These are phyloP conservation scores for Salmacisia buchloeana DNA, from an alignment of 1,284 basidiomycete species.

Conservation along the genomic window DNA sequence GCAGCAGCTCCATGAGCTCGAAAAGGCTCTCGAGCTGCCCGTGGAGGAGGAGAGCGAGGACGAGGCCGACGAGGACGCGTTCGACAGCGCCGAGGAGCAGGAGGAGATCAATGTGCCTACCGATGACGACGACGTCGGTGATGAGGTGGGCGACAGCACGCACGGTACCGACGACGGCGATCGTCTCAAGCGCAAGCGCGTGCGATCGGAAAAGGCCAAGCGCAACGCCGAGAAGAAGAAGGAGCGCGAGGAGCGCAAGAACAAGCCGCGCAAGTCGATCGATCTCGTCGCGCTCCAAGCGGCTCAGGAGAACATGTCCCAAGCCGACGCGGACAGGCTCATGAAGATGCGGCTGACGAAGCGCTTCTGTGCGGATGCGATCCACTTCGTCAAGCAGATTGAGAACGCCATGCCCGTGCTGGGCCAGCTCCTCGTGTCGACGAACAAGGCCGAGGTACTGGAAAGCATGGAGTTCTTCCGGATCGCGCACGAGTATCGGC, in stretches of 20 bases:
- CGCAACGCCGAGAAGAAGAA: conserved; percentile 8
- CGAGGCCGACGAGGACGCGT: conserved; percentile 51
- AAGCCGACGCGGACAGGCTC: conserved; percentile 51
- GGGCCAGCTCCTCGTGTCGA: conserved; percentile 76
- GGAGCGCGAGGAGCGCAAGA: conserved; percentile 21
- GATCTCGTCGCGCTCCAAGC: conserved; percentile 12
- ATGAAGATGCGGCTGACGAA: conserved; percentile 71
- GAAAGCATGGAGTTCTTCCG: conserved; percentile 95
- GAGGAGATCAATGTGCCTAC: conserved; percentile 29
- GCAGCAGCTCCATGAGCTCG: conserved; percentile 57
- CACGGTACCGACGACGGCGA: conserved; percentile 13
- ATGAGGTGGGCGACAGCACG: conserved; percentile 49
- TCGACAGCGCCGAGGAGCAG: conserved; percentile 36
- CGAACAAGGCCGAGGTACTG: conserved; percentile 85
- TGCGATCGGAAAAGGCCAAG: conserved; percentile 14
- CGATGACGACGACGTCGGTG: conserved; percentile 38
- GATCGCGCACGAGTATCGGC: conserved; percentile 73
- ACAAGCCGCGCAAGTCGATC: conserved; percentile 58
- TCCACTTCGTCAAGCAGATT: conserved; percentile 76
- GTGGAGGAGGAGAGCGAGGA: conserved; percentile 34
- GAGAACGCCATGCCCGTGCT: conserved; percentile 73
- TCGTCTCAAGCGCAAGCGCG: conserved; percentile 7
- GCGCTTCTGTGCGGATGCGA: conserved; percentile 80
- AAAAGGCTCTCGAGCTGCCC: conserved; percentile 37
- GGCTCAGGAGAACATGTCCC: conserved; percentile 15